Conservation (phyloP, 768 basidiomycete species). For the Strobilomyces confusus region DNA sequence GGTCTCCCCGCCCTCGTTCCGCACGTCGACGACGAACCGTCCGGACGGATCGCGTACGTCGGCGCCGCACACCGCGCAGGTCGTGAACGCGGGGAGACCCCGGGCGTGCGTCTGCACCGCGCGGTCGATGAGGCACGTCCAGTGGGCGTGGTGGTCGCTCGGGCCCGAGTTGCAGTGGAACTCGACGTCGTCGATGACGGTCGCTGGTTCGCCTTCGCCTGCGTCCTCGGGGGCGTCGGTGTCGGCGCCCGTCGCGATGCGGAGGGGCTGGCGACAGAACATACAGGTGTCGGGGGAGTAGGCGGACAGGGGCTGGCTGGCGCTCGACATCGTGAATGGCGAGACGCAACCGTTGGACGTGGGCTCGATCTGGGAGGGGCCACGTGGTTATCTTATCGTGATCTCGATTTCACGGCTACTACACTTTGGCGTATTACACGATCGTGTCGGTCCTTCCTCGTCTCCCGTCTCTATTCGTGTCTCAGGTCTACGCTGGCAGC, state of each 20-base stretch:
- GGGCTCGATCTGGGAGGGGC: too few species aligned
- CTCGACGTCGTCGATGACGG: constrained; percentile 24
- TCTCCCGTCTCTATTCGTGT: background rate
- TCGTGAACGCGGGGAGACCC: background rate
- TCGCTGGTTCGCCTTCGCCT: background rate
- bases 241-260: constrained; percentile 7
- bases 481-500: constrained; percentile 40
- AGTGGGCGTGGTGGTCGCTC: constrained; percentile 24
- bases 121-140: constrained; percentile 26
- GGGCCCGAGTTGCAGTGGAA: constrained; percentile 23
- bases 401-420: background rate
- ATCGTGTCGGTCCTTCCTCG: background rate
- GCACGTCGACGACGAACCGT: constrained; percentile 23
- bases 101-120: constrained; percentile 1
- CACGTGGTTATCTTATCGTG: constrained; percentile 12
- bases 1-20: constrained; percentile 26
- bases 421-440: too few species aligned
- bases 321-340: constrained; percentile 3
- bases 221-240: constrained; percentile 3
- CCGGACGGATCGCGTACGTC: constrained; percentile 15
- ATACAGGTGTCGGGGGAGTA: constrained; percentile 26
- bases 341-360: too few species aligned
- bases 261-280: constrained; percentile 17
- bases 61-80: constrained; percentile 16
- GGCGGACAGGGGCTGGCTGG: background rate